Percentiles rank a stretch among this genome's conserved stretches.
phyloP scores from a whole-genome alignment of 495 filamentous ascomycete species.

The Penicillium verhagenii region DNA sequence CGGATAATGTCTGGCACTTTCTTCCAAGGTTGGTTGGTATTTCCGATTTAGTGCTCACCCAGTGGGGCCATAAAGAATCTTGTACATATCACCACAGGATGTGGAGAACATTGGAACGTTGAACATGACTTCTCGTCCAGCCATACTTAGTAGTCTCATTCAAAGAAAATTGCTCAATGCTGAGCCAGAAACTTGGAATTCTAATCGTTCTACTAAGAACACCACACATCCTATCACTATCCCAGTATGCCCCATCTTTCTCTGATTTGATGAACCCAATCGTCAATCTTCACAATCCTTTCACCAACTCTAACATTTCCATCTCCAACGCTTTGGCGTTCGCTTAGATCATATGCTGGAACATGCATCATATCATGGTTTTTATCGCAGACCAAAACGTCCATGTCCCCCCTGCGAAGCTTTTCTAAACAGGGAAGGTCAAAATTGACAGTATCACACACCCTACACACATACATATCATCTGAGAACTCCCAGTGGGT shows the following conservation, averaged over 20 bases:
- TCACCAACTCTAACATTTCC: conserved; percentile 31
- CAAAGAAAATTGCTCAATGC: no score
- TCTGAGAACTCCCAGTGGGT: background rate
- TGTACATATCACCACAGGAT: no score
- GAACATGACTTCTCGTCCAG: no score
- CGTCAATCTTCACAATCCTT: conserved; percentile 32
- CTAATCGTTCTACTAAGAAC: no score
- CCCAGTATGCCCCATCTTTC: conserved; percentile 1
- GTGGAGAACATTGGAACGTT: no score
- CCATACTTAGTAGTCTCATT: no score
- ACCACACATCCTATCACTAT: background rate
- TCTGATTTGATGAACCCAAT: conserved; percentile 28
- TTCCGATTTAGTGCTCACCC: no score
- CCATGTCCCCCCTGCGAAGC: conserved; percentile 25
- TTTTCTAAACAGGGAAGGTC: background rate
- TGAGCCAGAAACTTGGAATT: no score
- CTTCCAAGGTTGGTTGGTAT: no score
- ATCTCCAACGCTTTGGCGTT: conserved; percentile 13
- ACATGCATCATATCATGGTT: conserved; percentile 37
- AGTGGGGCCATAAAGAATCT: no score
- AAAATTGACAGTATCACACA: background rate
- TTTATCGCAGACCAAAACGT: conserved; percentile 31
- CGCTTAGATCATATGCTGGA: conserved; percentile 30
- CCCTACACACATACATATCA: background rate
- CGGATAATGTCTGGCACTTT: no score